Conservation (phyloP, 768 basidiomycete genomes). For the Lactarius hengduanensis region DNA sequence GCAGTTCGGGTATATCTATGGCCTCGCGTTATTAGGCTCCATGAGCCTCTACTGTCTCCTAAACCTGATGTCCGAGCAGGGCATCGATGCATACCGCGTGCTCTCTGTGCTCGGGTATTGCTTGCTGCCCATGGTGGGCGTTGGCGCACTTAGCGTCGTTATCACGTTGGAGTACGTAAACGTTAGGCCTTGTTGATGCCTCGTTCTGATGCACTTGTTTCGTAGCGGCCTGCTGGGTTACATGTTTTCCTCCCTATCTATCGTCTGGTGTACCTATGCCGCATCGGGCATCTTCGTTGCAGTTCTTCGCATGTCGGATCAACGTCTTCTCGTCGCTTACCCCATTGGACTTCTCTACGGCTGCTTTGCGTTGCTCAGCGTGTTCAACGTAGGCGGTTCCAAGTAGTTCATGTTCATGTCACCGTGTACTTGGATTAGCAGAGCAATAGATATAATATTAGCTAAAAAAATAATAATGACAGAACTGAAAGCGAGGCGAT, state of each 20-base stretch:
- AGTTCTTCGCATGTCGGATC: conserved; percentile 93
- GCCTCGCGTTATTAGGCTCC: conserved; percentile 93
- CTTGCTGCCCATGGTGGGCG: conserved; percentile 92
- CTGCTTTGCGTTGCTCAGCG: conserved; percentile 89
- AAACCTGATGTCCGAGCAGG: conserved; percentile 94
- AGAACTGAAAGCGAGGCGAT: conserved; percentile 19
- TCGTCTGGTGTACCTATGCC: conserved; percentile 96
- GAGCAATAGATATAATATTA: conserved; percentile 24
- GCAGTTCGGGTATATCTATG: conserved; percentile 98
- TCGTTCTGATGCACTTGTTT: conserved; percentile 18
- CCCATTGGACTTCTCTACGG: conserved; percentile 93
- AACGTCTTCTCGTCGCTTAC: conserved; percentile 93
- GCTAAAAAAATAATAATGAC: conserved; percentile 30
- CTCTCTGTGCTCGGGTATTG: conserved; percentile 97
- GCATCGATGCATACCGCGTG: conserved; percentile 93
- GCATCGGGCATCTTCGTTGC: conserved; percentile 96
- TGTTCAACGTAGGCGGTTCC: conserved; percentile 62
- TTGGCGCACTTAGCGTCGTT: conserved; percentile 85
- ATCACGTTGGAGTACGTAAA: conserved; percentile 80
- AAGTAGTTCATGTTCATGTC: conserved; percentile 11
- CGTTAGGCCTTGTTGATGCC: conserved; percentile 4
- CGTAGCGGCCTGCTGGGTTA: conserved; percentile 81
- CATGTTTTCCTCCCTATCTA: conserved; percentile 73
- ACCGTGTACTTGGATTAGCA: conserved; percentile 2
- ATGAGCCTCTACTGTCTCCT: conserved; percentile 90